Evolutionary conservation across 345 rosid species (phyloP).

Genomic region (Heritiera littoralis): DNA sequence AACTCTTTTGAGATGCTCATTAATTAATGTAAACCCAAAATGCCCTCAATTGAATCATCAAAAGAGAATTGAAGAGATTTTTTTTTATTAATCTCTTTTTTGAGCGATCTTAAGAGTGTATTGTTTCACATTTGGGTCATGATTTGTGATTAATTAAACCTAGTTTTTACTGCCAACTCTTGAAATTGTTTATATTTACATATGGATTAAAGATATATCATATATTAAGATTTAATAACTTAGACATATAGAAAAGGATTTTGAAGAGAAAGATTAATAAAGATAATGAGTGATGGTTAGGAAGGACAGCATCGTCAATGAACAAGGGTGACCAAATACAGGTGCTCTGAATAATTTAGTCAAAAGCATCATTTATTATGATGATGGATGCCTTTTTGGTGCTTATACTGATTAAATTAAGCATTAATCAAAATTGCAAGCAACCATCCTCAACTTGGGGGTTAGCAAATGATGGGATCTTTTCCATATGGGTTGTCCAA

Average conservation of each 20-base stretch:
- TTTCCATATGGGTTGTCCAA: slow-evolving; percentile 49
- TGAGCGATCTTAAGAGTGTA: no score
- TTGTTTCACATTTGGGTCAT: no score
- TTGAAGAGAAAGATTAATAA: background rate
- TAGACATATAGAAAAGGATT: background rate
- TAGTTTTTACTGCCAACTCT: background rate
- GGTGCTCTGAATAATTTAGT: background rate
- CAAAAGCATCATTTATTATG: background rate
- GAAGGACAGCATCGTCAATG: background rate
- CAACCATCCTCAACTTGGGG: slow-evolving; percentile 18
- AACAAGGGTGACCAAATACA: slow-evolving; percentile 12
- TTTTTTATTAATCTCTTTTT: no score
- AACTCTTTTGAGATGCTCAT: background rate
- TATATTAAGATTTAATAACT: background rate
- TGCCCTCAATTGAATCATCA: background rate
- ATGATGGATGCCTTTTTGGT: background rate
- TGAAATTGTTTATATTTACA: background rate
- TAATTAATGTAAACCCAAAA: background rate
- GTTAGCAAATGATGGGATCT: slow-evolving; percentile 37
- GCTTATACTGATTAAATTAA: slow-evolving; percentile 9
- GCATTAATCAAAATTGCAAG: slow-evolving; percentile 10
- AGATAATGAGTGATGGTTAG: background rate
- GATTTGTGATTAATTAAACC: background rate
- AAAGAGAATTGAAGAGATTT: background rate
- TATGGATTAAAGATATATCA: background rate